A percentile compares a stretch with the other conserved stretches of the same genome.
These are phyloP conservation scores for Alternaria triticina DNA, from an alignment of 2,329 filamentous ascomycete genomes.

Conservation along the genomic window DNA sequence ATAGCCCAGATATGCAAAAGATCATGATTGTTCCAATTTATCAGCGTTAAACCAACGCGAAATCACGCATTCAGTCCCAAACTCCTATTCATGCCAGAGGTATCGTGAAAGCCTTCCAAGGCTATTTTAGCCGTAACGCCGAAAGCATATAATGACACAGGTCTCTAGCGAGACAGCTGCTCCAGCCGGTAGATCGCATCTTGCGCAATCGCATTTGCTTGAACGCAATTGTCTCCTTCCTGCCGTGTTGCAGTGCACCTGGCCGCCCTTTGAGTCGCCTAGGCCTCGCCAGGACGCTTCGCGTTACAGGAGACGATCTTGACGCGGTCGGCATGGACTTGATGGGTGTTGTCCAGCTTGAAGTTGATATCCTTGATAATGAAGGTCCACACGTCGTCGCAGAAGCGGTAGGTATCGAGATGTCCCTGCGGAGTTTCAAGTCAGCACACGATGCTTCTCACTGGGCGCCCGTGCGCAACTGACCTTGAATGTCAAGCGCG, in stretches of 20 bases:
- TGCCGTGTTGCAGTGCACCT: background rate
- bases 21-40: conserved; percentile 7
- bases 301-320: conserved; percentile 99
- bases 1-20: background rate
- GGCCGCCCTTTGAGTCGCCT: conserved; percentile 22
- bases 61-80: background rate
- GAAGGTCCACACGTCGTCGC: conserved; percentile 99
- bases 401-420: conserved; percentile 98
- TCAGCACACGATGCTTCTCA: conserved; percentile 20
- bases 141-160: background rate
- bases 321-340: conserved; percentile 85
- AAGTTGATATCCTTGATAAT: conserved; percentile 99
- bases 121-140: conserved; percentile 23
- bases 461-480: conserved; percentile 21
- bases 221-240: background rate
- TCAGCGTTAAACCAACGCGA: background rate
- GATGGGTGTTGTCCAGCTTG: conserved; percentile 85
- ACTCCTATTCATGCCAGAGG: conserved; percentile 29
- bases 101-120: conserved; percentile 17
- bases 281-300: conserved; percentile 72
- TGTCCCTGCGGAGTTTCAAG: conserved; percentile 69
- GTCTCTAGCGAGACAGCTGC: background rate
- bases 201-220: background rate
- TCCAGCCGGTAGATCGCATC: background rate
- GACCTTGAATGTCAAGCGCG: conserved; percentile 94